These are phyloP conservation scores for Phyllosticta paracitricarpa DNA, from an alignment of 2,329 filamentous ascomycete genomes.

Conservation along the genomic window DNA sequence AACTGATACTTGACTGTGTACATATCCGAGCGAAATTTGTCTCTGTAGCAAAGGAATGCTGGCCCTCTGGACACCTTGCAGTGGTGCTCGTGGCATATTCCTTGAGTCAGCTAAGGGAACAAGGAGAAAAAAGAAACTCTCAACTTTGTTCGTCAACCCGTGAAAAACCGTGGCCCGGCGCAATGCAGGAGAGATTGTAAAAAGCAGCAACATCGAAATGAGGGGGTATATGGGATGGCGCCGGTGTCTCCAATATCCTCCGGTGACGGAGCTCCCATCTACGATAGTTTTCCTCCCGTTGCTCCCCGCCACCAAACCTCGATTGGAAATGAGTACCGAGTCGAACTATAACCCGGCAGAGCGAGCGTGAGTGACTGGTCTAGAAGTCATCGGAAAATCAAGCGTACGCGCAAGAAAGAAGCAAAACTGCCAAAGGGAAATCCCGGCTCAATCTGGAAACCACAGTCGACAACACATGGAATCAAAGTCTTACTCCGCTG, in stretches of 20 bases:
- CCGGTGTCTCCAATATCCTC: slow-evolving; percentile 7
- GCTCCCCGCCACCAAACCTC: slow-evolving; percentile 1
- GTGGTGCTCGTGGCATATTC: background rate
- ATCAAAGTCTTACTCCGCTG: background rate
- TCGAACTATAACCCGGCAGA: background rate
- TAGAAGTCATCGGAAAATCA: background rate
- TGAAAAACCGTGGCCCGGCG: background rate
- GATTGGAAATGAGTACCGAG: background rate
- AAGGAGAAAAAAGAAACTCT: background rate
- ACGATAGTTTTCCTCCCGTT: slow-evolving; percentile 9
- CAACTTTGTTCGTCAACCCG: slow-evolving; percentile 5
- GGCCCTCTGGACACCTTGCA: background rate
- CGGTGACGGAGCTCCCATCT: slow-evolving; percentile 11
- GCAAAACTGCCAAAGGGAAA: background rate
- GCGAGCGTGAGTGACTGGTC: background rate
- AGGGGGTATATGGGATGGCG: slow-evolving; percentile 10
- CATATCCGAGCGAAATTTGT: background rate
- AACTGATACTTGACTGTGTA: background rate
- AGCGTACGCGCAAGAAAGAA: background rate
- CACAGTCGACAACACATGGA: background rate
- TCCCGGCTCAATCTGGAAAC: background rate
- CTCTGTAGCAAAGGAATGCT: background rate
- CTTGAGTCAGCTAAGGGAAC: background rate
- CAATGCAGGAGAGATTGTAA: slow-evolving; percentile 7
- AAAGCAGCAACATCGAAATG: slow-evolving; percentile 2